These are phyloP conservation scores for Symbiodinium natans DNA, from an alignment of 73 alveolate species.

Conservation along the genomic window DNA sequence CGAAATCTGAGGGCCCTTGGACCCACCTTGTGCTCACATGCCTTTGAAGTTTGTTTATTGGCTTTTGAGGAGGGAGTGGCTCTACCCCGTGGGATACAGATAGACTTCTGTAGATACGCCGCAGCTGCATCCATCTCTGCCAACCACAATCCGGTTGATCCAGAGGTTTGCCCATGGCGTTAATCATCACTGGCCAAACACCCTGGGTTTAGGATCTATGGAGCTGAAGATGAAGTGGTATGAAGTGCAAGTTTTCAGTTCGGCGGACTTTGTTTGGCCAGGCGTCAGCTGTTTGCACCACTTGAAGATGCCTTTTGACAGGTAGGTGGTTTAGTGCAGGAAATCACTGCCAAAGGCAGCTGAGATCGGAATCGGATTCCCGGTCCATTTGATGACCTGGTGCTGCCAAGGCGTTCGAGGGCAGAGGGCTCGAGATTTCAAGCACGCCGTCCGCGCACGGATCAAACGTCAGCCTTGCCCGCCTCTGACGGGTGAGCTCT, in stretches of 20 bases:
- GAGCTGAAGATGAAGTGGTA: too few relatives aligned
- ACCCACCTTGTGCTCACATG: too few relatives aligned
- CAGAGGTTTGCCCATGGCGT: neutral
- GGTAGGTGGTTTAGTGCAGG: constrained; percentile 22
- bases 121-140: neutral
- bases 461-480: neutral
- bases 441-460: constrained; percentile 6
- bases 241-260: too few relatives aligned
- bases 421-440: neutral
- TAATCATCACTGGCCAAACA: neutral
- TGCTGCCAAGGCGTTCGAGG: constrained; percentile 19
- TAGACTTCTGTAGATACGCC: constrained; percentile 2
- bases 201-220: neutral
- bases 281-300: constrained; percentile 15
- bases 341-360: constrained; percentile 21
- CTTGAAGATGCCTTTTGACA: neutral
- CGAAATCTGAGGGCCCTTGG: too few relatives aligned
- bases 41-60: too few relatives aligned
- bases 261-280: neutral
- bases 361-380: constrained; percentile 14
- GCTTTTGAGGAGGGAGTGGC: too few relatives aligned
- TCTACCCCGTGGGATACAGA: constrained; percentile 9
- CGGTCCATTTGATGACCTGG: constrained; percentile 27
- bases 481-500: too few relatives aligned
- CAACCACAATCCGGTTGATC: neutral